These are phyloP conservation scores for Fusarium virguliforme DNA, from an alignment of 2,329 filamentous ascomycete genomes.

Conservation along the genomic window DNA sequence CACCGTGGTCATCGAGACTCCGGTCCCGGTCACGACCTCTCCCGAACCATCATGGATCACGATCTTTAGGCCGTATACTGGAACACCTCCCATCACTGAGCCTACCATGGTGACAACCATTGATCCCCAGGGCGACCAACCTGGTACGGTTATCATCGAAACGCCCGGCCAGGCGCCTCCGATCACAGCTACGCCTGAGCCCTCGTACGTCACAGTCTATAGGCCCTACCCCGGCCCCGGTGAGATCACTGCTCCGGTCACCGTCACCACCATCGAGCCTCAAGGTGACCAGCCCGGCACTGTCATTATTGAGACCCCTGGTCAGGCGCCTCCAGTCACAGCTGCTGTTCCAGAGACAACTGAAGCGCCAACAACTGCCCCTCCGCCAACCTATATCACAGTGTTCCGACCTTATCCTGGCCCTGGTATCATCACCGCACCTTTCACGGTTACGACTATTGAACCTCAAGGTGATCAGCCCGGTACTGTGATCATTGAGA, in stretches of 20 bases:
- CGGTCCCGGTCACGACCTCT: constrained; percentile 2
- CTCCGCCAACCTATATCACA: constrained; percentile 27
- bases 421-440: constrained; percentile 18
- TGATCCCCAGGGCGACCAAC: constrained; percentile 22
- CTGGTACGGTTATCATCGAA: constrained; percentile 28
- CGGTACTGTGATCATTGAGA: constrained; percentile 37
- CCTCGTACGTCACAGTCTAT: constrained; percentile 9
- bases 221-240: neutral
- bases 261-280: constrained; percentile 7
- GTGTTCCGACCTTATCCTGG: constrained; percentile 36
- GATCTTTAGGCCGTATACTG: constrained; percentile 15
- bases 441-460: constrained; percentile 30
- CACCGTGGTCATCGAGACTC: constrained; percentile 18
- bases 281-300: constrained; percentile 4
- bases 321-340: constrained; percentile 1
- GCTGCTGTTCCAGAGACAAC: constrained; percentile 16
- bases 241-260: constrained; percentile 6
- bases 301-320: constrained; percentile 8
- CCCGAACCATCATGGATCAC: neutral
- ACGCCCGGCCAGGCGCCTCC: neutral
- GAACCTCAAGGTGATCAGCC: constrained; percentile 26
- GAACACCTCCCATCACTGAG: constrained; percentile 15
- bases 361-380: constrained; percentile 18
- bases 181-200: constrained; percentile 10
- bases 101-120: constrained; percentile 29